A percentile compares a stretch with the other conserved stretches of the same genome.
phyloP scores from a whole-genome alignment of 31 red algal genomes.

The Bonnemaisonia californica region DNA sequence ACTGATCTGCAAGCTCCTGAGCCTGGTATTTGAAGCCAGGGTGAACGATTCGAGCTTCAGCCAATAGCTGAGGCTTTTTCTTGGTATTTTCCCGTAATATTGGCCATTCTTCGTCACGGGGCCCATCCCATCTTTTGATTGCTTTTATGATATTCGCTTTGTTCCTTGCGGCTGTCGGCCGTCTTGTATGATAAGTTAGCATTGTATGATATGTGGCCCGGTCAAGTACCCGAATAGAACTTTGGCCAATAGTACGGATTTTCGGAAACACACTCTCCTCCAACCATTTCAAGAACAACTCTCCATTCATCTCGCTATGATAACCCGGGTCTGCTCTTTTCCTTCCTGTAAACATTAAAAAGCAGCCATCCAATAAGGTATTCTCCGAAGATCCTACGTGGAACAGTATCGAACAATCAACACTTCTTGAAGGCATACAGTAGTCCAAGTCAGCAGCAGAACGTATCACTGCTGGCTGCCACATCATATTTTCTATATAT shows the following conservation, averaged over 20 bases:
- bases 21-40: background rate
- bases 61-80: background rate
- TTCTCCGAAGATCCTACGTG: constrained; percentile 7
- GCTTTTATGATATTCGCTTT: background rate
- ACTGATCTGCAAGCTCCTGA: background rate
- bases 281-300: background rate
- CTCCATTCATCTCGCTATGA: constrained; percentile 1
- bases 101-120: background rate
- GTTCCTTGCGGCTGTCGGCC: background rate
- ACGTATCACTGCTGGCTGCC: background rate
- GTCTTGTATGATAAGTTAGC: background rate
- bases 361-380: background rate
- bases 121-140: background rate
- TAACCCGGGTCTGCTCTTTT: background rate
- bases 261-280: background rate
- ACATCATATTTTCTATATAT: background rate
- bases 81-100: background rate
- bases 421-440: background rate
- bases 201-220: constrained; percentile 7
- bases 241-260: background rate
- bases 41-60: background rate
- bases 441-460: background rate
- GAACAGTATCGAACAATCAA: background rate
- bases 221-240: background rate
- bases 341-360: constrained; percentile 18